Base-by-base conservation (phyloP, 2,329 filamentous ascomycete species). In the Ilyonectria robusta region DNA sequence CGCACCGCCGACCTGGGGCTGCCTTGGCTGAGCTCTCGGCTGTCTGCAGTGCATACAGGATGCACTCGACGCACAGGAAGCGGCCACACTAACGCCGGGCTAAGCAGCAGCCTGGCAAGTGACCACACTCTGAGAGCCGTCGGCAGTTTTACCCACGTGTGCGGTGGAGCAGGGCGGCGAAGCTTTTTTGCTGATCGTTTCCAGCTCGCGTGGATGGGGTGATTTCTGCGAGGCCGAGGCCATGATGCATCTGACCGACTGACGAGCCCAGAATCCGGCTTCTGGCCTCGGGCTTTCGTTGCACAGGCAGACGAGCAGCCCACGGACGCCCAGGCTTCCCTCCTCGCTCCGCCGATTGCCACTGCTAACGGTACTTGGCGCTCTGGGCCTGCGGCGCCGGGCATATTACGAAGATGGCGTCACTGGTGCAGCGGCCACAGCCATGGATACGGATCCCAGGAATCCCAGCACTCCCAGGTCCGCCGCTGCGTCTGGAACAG, bases 61-160 rank as follows among this genome's bases (percentile, higher is more conserved):
- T 42, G 40, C 40, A n/a, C n/a, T 11, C 10, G 13, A 21, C n/a
- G 8, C 33, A 35, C 50, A n/a, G n/a, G 50, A 21, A n/a, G n/a
- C 50, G 9, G 54, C 62, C 17, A 56, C 62, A 60, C 62, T 65
- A 65, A 65, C 53, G 64, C 59, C 70, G 59, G 63, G 61, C 60
- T 21, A 31, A 35, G 48, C 55, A 46, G 67, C 62, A 62, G 70
- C 59, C 61, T 65, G 63, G 62, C 70, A 66, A 57, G 61, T 65
- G 61, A 53, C 70, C 26, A 44, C 23, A 33, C 29, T 53, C 56
- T 55, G 50, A 54, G 40, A 62, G 69, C 71, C 72, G 61, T 72
- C 66, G 72, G 72, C 71, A 75, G 51, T 73, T 70, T 70, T 67
- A 53, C 61, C 72, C 73, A 75, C 72, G 73, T 75, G 72, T 72